Evolutionary conservation across 1,284 basidiomycete genomes (phyloP), one percentile per base, ranked within the genome.

Genomic region (Moesziomyces globuligerus): DNA sequence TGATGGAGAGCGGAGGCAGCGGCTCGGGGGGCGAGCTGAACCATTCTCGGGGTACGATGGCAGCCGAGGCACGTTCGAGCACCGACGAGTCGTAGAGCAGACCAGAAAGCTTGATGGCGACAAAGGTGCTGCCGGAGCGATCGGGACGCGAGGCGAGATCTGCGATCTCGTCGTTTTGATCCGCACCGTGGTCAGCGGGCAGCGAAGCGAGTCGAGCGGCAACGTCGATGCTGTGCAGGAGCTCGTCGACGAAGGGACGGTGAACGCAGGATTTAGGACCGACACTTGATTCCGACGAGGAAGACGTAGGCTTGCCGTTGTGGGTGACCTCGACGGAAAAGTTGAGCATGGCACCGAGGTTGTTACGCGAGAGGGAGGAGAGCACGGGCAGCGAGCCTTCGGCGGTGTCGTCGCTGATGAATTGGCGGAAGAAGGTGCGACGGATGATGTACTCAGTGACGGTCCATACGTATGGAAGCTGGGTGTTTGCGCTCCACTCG

Each of bases 401-500:
- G 0, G 90, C 90, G 0, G 90, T 90, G 62, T 95, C 93, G 4
- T 91, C 92, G 1, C 92, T 92, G 7, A 94, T 92, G 75, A 96
- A 96, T 83, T 92, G 91, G 45, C 87, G 85, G 79, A 94, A 96
- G 85, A 96, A 96, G 3, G 94, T 95, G 25, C 86, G 83, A 41
- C 91, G 86, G 10, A 95, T 89, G 59, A 91, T 80, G 7, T 85
- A 86, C 79, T 93, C 89, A 2, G 90, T 89, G 38, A 92, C 68
- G 45, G 87, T 84, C 57, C 85, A 87, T 1, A 94, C 61, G 4
- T 88, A 87, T 1, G 93, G 92, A 13, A 92, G 84, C 50, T 86
- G 85, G 1, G 87, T 85, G 34, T 91, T 81, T 2, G 85, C 78
- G 23, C 87, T 55, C 76, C 75, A 77, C 26, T 76, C 83, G 42